Percentiles rank a stretch among this genome's conserved stretches.
phyloP scores from a whole-genome alignment of 768 basidiomycete genomes.

The Dacryopinax primogenitus region DNA sequence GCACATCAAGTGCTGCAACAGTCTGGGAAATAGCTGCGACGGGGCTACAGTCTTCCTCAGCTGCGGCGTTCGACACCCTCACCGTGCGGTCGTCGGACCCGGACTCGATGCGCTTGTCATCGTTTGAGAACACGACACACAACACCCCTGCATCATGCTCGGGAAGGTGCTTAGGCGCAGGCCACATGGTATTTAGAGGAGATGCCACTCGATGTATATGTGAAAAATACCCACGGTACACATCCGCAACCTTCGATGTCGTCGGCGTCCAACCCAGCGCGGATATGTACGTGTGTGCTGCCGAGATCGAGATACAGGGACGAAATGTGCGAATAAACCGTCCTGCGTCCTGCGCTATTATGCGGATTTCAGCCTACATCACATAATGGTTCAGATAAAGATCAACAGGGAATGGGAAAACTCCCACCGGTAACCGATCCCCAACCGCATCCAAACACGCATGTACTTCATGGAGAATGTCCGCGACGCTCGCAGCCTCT shows the following conservation, averaged over 20 bases:
- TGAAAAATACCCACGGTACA: too few species aligned
- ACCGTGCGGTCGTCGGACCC: slow-evolving; percentile 8
- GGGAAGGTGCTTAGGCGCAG: too few species aligned
- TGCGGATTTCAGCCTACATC: too few species aligned
- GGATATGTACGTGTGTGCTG: not conserved
- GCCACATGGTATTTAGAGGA: too few species aligned
- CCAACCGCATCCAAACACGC: not conserved
- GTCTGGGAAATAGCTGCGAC: too few species aligned
- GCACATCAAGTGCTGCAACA: too few species aligned
- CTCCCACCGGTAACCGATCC: too few species aligned
- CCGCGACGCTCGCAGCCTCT: not conserved
- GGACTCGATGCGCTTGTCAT: slow-evolving; percentile 7
- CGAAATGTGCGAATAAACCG: not conserved
- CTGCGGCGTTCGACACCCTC: slow-evolving; percentile 23
- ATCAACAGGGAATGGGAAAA: too few species aligned
- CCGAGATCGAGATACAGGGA: not conserved
- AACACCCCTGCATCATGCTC: not conserved
- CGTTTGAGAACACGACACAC: slow-evolving; percentile 11
- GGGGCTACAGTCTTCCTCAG: too few species aligned
- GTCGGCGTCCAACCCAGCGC: not conserved
- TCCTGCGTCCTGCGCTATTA: not conserved
- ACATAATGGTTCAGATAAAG: too few species aligned
- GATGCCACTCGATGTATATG: too few species aligned
- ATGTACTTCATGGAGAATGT: not conserved
- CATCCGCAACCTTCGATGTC: not conserved